Evolutionary conservation across 2,329 filamentous ascomycete species (phyloP).

Genomic region (Exophiala sideris): DNA sequence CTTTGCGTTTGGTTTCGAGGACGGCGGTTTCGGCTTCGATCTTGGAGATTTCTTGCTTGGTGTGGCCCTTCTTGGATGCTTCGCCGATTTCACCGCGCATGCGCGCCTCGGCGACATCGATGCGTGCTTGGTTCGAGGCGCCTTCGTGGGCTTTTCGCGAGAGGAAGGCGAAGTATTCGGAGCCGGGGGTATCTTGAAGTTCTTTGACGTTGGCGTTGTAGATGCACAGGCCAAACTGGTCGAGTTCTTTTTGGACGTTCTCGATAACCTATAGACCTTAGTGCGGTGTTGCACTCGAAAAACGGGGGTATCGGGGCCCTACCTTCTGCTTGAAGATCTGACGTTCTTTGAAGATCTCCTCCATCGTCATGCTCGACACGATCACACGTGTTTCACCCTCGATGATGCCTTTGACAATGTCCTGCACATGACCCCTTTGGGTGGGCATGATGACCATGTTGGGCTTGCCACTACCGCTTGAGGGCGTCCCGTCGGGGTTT

Average conservation of each 20-base stretch:
- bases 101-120: slow-evolving; percentile 57
- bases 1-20: slow-evolving; percentile 77
- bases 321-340: slow-evolving; percentile 72
- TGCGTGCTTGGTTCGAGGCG: slow-evolving; percentile 73
- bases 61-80: slow-evolving; percentile 71
- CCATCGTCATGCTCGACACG: slow-evolving; percentile 87
- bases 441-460: slow-evolving; percentile 41
- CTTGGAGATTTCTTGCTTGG: slow-evolving; percentile 82
- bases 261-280: slow-evolving; percentile 54
- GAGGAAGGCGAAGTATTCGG: slow-evolving; percentile 78
- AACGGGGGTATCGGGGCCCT: slow-evolving; percentile 33
- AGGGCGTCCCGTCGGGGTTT: slow-evolving; percentile 48
- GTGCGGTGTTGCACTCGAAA: slow-evolving; percentile 10
- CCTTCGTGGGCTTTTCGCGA: slow-evolving; percentile 82
- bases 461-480: slow-evolving; percentile 30
- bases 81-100: slow-evolving; percentile 63
- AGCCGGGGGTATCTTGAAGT: slow-evolving; percentile 75
- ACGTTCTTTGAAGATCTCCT: slow-evolving; percentile 77
- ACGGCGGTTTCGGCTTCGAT: slow-evolving; percentile 84
- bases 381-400: slow-evolving; percentile 82
- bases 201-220: slow-evolving; percentile 81
- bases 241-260: slow-evolving; percentile 74
- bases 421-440: slow-evolving; percentile 67
- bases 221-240: slow-evolving; percentile 71
- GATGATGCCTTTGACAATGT: slow-evolving; percentile 86